Percentiles rank a stretch among this genome's conserved stretches.
Evolutionary conservation across 805 yeast species (phyloP).

Genomic region (Pichia eremophila): DNA sequence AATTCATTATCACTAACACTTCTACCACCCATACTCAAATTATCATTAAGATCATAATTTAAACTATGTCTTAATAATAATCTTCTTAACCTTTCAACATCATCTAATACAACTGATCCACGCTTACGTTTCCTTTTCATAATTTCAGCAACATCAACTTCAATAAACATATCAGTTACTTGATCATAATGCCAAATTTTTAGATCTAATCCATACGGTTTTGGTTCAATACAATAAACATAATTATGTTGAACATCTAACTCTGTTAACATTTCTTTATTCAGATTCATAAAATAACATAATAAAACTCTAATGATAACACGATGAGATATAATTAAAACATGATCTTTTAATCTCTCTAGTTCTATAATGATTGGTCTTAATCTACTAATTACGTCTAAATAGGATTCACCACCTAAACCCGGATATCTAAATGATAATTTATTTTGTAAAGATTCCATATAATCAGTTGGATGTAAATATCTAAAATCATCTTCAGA

Average conservation of each 20-base stretch:
- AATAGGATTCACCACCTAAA: constrained; percentile 29
- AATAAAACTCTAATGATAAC: constrained; percentile 28
- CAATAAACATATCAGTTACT: constrained; percentile 26
- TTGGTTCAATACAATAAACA: constrained; percentile 30
- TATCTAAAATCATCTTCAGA: constrained; percentile 23
- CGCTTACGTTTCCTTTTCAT: constrained; percentile 27
- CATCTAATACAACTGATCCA: constrained; percentile 14
- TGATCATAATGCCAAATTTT: constrained; percentile 30
- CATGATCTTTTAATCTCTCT: constrained; percentile 28
- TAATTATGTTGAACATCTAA: constrained; percentile 28
- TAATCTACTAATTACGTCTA: constrained; percentile 28
- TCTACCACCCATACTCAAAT: constrained; percentile 11
- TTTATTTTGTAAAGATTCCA: constrained; percentile 23
- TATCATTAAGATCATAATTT: constrained; percentile 11
- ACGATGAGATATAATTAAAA: constrained; percentile 27
- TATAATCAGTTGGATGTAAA: constrained; percentile 20
- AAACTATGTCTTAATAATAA: constrained; percentile 7
- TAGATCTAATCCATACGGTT: constrained; percentile 30
- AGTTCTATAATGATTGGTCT: constrained; percentile 29
- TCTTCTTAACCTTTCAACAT: constrained; percentile 11
- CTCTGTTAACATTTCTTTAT: constrained; percentile 29
- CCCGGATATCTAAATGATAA: constrained; percentile 29
- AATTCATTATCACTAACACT: constrained; percentile 4
- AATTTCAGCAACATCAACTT: constrained; percentile 30
- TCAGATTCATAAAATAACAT: constrained; percentile 30